Evolutionary conservation across 2,329 filamentous ascomycete species (phyloP).

Genomic region (Nannizziopsis arthrosporioides): DNA sequence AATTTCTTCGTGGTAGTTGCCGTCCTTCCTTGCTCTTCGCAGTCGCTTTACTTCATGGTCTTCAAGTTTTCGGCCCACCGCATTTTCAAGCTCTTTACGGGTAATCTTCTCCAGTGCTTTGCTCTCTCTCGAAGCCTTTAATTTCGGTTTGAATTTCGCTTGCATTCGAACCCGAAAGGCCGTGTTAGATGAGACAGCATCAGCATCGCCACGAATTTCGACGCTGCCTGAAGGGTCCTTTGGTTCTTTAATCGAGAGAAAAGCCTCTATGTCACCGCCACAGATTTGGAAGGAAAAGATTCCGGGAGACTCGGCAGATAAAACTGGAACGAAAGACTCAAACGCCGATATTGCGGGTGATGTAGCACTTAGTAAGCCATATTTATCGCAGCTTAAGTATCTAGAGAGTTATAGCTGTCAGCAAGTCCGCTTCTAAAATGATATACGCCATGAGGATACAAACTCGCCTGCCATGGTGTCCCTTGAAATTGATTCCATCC

Average conservation of each 20-base stretch:
- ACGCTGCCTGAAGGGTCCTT: slow-evolving; percentile 40
- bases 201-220: slow-evolving; percentile 66
- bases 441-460: background rate
- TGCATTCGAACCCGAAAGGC: slow-evolving; percentile 83
- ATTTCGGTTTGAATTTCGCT: slow-evolving; percentile 75
- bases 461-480: slow-evolving; percentile 66
- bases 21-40: slow-evolving; percentile 72
- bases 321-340: slow-evolving; percentile 65
- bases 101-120: slow-evolving; percentile 78
- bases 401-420: slow-evolving; percentile 32
- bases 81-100: slow-evolving; percentile 69
- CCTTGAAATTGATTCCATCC: slow-evolving; percentile 74
- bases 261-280: slow-evolving; percentile 50
- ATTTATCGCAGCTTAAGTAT: slow-evolving; percentile 76
- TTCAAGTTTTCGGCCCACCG: slow-evolving; percentile 61
- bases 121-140: slow-evolving; percentile 69
- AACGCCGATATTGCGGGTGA: slow-evolving; percentile 72
- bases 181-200: slow-evolving; percentile 55
- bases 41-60: slow-evolving; percentile 78
- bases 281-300: slow-evolving; percentile 63
- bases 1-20: slow-evolving; percentile 78
- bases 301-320: slow-evolving; percentile 50
- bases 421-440: background rate
- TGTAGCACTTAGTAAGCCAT: slow-evolving; percentile 63
- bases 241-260: slow-evolving; percentile 50